Conservation (phyloP, 768 basidiomycete species). For the Mycena filopes region DNA sequence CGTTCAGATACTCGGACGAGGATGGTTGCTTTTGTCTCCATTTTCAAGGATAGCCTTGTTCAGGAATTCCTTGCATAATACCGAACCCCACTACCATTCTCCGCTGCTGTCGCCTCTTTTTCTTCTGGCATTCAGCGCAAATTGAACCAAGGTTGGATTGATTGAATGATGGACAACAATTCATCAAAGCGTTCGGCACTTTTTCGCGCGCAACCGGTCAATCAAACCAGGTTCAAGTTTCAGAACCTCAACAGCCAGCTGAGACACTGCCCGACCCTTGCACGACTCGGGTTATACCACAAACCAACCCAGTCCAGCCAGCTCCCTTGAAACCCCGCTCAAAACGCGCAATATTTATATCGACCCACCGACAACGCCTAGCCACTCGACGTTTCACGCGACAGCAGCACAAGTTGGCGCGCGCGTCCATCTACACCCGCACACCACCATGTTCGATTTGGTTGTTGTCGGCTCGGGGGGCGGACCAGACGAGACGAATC, state of each 20-base stretch:
- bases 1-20: too few relatives aligned
- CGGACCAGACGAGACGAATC: constrained; percentile 89
- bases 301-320: constrained; percentile 3
- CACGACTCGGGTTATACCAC: constrained; percentile 16
- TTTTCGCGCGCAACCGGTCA: constrained; percentile 17
- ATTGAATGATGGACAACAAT: too few relatives aligned
- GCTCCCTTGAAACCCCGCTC: too few relatives aligned
- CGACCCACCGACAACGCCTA: constrained; percentile 1
- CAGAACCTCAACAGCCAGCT: constrained; percentile 15
- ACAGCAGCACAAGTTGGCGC: constrained; percentile 18
- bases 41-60: too few relatives aligned
- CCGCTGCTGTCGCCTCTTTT: too few relatives aligned
- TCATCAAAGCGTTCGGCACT: neutral
- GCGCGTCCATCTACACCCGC: constrained; percentile 26
- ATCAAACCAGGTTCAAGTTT: constrained; percentile 26
- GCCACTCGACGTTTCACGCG: too few relatives aligned
- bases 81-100: too few relatives aligned
- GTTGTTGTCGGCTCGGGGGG: constrained; percentile 87
- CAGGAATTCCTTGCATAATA: too few relatives aligned
- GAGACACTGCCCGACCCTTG: constrained; percentile 22
- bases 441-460: constrained; percentile 74
- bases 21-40: too few relatives aligned
- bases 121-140: too few relatives aligned
- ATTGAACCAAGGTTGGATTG: neutral
- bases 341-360: constrained; percentile 15